Conservation (phyloP, 1,139 yeast genomes). For the Yamadazyma blattariae region DNA sequence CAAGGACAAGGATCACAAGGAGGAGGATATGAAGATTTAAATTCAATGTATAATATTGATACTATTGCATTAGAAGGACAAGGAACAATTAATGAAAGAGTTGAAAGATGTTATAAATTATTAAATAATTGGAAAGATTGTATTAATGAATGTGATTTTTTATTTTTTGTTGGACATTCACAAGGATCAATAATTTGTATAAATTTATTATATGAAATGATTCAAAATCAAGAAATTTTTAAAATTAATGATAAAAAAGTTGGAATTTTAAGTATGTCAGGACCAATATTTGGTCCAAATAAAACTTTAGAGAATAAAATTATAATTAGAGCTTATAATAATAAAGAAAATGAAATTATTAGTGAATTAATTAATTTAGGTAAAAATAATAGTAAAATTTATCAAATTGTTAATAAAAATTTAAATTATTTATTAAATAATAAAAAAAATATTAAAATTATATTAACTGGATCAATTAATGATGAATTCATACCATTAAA, state of each 20-base stretch:
- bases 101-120: conserved; percentile 29
- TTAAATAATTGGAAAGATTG: conserved; percentile 43
- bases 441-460: conserved; percentile 46
- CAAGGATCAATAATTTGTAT: conserved; percentile 47
- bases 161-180: conserved; percentile 44
- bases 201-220: conserved; percentile 35
- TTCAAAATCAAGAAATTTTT: conserved; percentile 9
- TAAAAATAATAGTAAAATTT: conserved; percentile 31
- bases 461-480: conserved; percentile 45
- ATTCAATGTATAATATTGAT: conserved; percentile 29
- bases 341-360: conserved; percentile 46
- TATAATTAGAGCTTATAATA: conserved; percentile 44
- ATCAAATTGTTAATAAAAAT: conserved; percentile 28
- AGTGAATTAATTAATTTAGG: conserved; percentile 48
- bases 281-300: conserved; percentile 44
- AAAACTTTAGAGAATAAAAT: conserved; percentile 43
- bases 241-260: conserved; percentile 21
- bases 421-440: conserved; percentile 25
- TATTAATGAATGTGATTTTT: conserved; percentile 37
- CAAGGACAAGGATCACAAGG: too few relatives aligned
- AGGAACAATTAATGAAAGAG: conserved; percentile 45
- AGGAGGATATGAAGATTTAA: conserved; percentile 19
- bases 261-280: conserved; percentile 47
- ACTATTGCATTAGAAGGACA: conserved; percentile 53
- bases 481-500: conserved; percentile 83